Evolutionary conservation across 805 yeast genomes (phyloP), one percentile per base, ranked within the genome.

Genomic region (Wickerhamomyces kurtzmanii): DNA sequence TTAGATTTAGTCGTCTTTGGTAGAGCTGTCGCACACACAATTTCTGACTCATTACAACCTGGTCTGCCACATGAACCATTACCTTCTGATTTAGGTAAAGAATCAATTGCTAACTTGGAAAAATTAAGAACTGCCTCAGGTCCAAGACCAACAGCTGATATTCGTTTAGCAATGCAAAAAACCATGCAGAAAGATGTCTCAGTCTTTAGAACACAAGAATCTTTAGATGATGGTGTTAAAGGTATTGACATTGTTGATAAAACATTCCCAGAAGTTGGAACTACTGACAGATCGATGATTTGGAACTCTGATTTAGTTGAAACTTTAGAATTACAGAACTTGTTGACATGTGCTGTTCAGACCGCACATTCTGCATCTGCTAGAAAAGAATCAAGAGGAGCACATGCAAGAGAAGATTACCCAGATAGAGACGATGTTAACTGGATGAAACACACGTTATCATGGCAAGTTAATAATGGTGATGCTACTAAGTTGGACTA

Each of bases 301-400:
- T 89, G 98, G 98, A 89, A 89, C 71, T 78, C 94, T 28, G 98
- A 89, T 57, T 68, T 89, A 53, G 94, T 87, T 29, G 98, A 89
- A 68, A 83, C 97, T 31, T 68, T 91, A 47, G 98, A 89, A 62
- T 70, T 89, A 55, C 96, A 87, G 62, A 89, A 89, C 77, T 71
- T 89, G 69, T 71, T 89, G 57, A 87, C 97, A 28, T 85, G 96
- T 69, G 97, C 97, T 37, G 75, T 79, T 39, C 98, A 91, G 69
- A 87, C 96, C 29, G 97, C 97, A 19, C 65, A 64, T 41, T 73
- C 94, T 38, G 98, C 98, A 29, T 86, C 91, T 38, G 93, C 85
- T 32, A 84, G 98, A 71, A 78, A 69, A 51, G 98, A 89, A 66
- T 86, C 96, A 21, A 84, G 98, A 69, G 98, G 98, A 66, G 97